Conservation (phyloP, 495 filamentous ascomycete genomes). For the Coniosporium apollinis region DNA sequence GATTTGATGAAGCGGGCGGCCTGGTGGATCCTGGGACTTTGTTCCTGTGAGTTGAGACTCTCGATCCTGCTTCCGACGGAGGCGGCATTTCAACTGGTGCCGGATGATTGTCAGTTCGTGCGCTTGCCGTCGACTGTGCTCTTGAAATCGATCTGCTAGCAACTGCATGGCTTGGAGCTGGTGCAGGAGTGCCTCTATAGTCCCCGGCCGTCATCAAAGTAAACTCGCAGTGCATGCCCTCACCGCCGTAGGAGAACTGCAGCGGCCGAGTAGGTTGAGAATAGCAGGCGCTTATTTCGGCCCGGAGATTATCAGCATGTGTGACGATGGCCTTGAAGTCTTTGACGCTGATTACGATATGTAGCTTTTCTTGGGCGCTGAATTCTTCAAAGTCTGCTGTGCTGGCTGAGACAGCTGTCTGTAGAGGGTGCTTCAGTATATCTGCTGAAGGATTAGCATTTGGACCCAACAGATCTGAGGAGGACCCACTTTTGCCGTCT, state of each 20-base stretch:
- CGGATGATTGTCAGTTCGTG: constrained; percentile 5
- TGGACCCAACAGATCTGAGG: not conserved
- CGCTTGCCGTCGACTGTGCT: constrained; percentile 11
- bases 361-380: constrained; percentile 57
- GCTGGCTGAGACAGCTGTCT: constrained; percentile 79
- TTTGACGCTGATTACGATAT: constrained; percentile 80
- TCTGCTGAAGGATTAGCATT: constrained; percentile 30
- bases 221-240: constrained; percentile 70
- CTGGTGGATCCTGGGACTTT: constrained; percentile 1
- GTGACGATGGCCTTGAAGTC: constrained; percentile 82
- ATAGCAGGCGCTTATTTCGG: constrained; percentile 56
- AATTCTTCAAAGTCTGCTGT: constrained; percentile 77
- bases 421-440: constrained; percentile 80
- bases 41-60: constrained; percentile 15
- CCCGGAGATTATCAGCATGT: constrained; percentile 64
- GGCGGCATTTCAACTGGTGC: constrained; percentile 18
- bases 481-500: constrained; percentile 53
- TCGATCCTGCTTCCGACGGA: constrained; percentile 13
- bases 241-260: constrained; percentile 57
- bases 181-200: constrained; percentile 29
- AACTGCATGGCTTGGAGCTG: constrained; percentile 12
- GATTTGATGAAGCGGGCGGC: constrained; percentile 3
- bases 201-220: constrained; percentile 93
- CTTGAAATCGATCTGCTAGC: constrained; percentile 10
- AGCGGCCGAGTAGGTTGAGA: constrained; percentile 67